These are phyloP conservation scores for Trichophyton rubrum DNA, from an alignment of 2,329 filamentous ascomycete genomes.

Conservation along the genomic window DNA sequence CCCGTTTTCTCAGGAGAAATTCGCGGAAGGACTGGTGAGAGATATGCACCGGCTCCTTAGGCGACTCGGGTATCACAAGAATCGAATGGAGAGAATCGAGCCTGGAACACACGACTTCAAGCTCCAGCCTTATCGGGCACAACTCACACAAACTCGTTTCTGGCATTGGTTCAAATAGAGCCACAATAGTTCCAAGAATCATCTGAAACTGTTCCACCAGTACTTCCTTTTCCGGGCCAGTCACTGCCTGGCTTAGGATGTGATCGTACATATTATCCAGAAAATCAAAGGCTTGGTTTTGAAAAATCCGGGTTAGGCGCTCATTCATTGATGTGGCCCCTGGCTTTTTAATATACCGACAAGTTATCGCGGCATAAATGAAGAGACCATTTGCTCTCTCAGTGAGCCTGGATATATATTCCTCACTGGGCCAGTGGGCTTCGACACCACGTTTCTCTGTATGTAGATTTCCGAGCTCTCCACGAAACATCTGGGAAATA, in stretches of 20 bases:
- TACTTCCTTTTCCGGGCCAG: slow-evolving; percentile 8
- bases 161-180: slow-evolving; percentile 16
- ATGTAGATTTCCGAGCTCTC: background rate
- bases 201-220: slow-evolving; percentile 14
- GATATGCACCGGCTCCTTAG: slow-evolving; percentile 12
- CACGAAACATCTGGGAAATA: background rate
- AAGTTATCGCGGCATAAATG: slow-evolving; percentile 15
- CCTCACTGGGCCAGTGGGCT: background rate
- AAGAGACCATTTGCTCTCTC: slow-evolving; percentile 1
- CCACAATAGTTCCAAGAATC: slow-evolving; percentile 17
- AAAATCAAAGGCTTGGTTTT: slow-evolving; percentile 14
- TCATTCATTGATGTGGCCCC: background rate
- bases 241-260: slow-evolving; percentile 2
- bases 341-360: slow-evolving; percentile 14
- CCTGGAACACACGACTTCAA: slow-evolving; percentile 7
- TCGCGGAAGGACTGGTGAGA: slow-evolving; percentile 22
- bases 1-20: slow-evolving; percentile 15
- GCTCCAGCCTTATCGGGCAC: background rate
- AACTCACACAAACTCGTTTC: slow-evolving; percentile 8
- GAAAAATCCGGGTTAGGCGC: background rate
- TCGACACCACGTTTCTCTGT: background rate
- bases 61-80: slow-evolving; percentile 11
- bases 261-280: slow-evolving; percentile 10
- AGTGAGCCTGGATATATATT: background rate
- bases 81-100: slow-evolving; percentile 16